phyloP scores from a whole-genome alignment of 2,329 filamentous ascomycete species.

The Aspergillus neoniger region DNA sequence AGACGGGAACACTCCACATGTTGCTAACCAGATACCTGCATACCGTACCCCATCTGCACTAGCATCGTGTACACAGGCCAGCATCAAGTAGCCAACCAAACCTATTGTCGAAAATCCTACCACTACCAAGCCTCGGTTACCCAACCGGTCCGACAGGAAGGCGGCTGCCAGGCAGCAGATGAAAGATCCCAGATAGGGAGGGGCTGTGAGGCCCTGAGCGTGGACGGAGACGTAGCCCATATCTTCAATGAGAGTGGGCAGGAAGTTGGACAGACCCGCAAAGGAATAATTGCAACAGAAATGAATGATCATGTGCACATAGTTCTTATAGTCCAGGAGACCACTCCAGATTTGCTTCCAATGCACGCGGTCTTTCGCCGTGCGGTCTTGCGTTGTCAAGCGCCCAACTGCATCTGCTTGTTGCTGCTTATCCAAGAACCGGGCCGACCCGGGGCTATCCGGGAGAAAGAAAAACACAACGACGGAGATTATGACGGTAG shows the following conservation, averaged over 20 bases:
- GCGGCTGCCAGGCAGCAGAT: slow-evolving; percentile 32
- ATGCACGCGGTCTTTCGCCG: slow-evolving; percentile 28
- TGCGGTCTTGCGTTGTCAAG: slow-evolving; percentile 32
- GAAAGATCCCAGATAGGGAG: slow-evolving; percentile 46
- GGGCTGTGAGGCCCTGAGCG: slow-evolving; percentile 47
- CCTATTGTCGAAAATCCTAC: slow-evolving; percentile 29
- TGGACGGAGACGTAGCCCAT: slow-evolving; percentile 45
- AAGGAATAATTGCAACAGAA: slow-evolving; percentile 44
- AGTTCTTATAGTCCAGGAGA: slow-evolving; percentile 42
- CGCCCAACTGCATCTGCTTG: slow-evolving; percentile 55
- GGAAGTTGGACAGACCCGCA: slow-evolving; percentile 43
- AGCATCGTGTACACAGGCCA: slow-evolving; percentile 30
- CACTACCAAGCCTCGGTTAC: slow-evolving; percentile 39
- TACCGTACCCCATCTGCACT: slow-evolving; percentile 36
- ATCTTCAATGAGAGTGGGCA: slow-evolving; percentile 45
- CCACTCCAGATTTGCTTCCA: slow-evolving; percentile 39
- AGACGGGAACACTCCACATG: slow-evolving; percentile 27
- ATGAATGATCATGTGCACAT: slow-evolving; percentile 40
- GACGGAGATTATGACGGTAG: slow-evolving; percentile 44
- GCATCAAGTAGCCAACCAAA: slow-evolving; percentile 38
- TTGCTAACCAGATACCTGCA: slow-evolving; percentile 41
- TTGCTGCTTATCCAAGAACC: slow-evolving; percentile 47
- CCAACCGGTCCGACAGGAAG: slow-evolving; percentile 39
- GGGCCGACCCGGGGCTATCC: slow-evolving; percentile 47
- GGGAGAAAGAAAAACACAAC: slow-evolving; percentile 49